Evolutionary conservation across 768 basidiomycete species (phyloP).

Genomic region (Agaricus blazei): DNA sequence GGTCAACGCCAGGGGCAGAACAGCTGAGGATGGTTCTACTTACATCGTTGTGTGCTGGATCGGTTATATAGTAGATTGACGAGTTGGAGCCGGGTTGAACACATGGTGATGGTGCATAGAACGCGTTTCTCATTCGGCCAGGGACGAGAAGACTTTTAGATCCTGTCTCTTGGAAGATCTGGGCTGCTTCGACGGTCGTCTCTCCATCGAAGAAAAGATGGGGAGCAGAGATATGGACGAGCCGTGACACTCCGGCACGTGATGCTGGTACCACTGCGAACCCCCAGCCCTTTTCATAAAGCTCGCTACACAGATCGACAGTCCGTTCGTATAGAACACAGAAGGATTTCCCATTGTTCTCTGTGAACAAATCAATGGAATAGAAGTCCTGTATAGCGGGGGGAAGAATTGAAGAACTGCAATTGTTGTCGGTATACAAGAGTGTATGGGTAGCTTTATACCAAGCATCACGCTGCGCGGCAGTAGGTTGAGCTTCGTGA

Average conservation of each 20-base stretch:
- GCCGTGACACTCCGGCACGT: constrained; percentile 17
- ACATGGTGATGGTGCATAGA: constrained; percentile 26
- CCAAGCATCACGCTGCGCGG: constrained; percentile 23
- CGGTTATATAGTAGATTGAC: constrained; percentile 35
- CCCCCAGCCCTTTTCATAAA: constrained; percentile 32
- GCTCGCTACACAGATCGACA: constrained; percentile 10
- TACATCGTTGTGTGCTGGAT: constrained; percentile 43
- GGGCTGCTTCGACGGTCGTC: constrained; percentile 35
- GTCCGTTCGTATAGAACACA: constrained; percentile 27
- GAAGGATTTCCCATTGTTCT: constrained; percentile 19
- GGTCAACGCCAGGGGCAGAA: background rate
- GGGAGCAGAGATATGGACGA: constrained; percentile 40
- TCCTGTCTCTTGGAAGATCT: constrained; percentile 31
- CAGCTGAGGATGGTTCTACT: constrained; percentile 1
- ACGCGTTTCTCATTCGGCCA: constrained; percentile 34
- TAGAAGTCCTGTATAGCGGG: constrained; percentile 22
- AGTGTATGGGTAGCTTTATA: constrained; percentile 19
- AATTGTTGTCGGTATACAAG: constrained; percentile 25
- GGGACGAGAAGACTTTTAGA: constrained; percentile 38
- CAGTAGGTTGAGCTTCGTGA: constrained; percentile 26
- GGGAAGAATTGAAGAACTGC: constrained; percentile 24
- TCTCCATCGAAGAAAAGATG: constrained; percentile 36
- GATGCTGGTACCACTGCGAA: constrained; percentile 26
- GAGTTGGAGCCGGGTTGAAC: constrained; percentile 15
- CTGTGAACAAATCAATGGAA: constrained; percentile 20